phyloP scores from a whole-genome alignment of 164 flowering plant species.

The Amborella trichopoda region DNA sequence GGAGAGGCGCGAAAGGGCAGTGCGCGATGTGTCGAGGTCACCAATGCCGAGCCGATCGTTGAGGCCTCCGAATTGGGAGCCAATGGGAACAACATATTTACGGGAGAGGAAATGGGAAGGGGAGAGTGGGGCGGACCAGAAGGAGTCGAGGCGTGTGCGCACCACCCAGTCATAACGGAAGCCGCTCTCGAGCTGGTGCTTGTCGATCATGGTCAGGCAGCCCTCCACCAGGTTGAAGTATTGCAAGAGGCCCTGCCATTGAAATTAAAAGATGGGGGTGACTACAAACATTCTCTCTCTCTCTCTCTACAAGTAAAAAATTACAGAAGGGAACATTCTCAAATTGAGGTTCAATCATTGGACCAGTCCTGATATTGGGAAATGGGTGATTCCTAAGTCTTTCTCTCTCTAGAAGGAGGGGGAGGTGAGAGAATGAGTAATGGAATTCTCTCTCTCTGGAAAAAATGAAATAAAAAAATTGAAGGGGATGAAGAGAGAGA shows the following conservation, averaged over 20 bases:
- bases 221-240: slow-evolving; percentile 88
- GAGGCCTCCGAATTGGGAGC: slow-evolving; percentile 72
- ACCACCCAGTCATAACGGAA: slow-evolving; percentile 89
- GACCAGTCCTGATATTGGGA: not conserved
- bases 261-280: not conserved
- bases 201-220: slow-evolving; percentile 53
- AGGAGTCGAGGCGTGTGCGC: slow-evolving; percentile 88
- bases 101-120: slow-evolving; percentile 45
- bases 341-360: not conserved
- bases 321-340: not conserved
- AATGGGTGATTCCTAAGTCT: not conserved
- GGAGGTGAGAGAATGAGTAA: not conserved
- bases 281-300: not conserved
- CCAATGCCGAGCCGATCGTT: slow-evolving; percentile 92
- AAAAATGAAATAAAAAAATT: too few relatives aligned
- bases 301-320: not conserved
- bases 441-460: not conserved
- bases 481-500: too few relatives aligned
- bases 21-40: slow-evolving; percentile 43
- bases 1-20: slow-evolving; percentile 85
- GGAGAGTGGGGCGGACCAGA: slow-evolving; percentile 61
- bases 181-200: slow-evolving; percentile 33
- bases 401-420: too few relatives aligned
- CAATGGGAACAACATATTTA: slow-evolving; percentile 63
- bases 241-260: slow-evolving; percentile 65